Evolutionary conservation across 164 flowering plant species (phyloP), one percentile per base, ranked within the genome.

Genomic region (Stephania cephalantha): DNA sequence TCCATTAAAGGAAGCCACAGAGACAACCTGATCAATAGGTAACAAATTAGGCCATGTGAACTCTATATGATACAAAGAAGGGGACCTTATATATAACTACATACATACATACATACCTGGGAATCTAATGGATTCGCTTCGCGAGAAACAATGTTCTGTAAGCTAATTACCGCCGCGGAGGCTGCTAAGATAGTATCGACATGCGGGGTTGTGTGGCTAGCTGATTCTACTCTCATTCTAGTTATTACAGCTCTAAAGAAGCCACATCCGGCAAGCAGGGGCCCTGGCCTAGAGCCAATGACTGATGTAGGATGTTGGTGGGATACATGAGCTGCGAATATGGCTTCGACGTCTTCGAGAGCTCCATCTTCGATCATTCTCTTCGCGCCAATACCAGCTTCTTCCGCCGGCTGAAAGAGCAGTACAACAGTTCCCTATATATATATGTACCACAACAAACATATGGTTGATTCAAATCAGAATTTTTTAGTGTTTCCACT

Each of bases 391-490:
- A 83, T 87, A 7, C 97, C 97, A 17, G 90, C 92, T 82, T 95
- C 98, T 82, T 95, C 99, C 31, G 98, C 98, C 44, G 98, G 99
- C 81, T 95, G 99, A 78, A 95, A 95, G 3, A 95, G 64, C 66
- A 95, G 81, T 10, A 91, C 71, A 11, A 88, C 96, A 0, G 98
- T 95, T 74, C 99, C 97, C 97, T 93, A 79, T 45, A 1, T 25
- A 25, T 25, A 25, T 25, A 25, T 35, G 42, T 35, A 2, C 42
- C 42, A 77, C 46, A 72, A 69, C 52, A 58, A 29, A 46, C 25
- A 67, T 11, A 67, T 5, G 31, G 2, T 4, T 29, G 45, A 29
- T 29, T 9, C 2, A 67, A 30, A 3, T 67, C 31, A 20, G 42
- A 35, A 69, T 4, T 11, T 12, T 42, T 35, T 25, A 25, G 25